A percentile compares a stretch with the other conserved stretches of the same genome.
These are phyloP conservation scores for Dothistroma septosporum DNA, from an alignment of 2,329 filamentous ascomycete genomes.

Conservation along the genomic window DNA sequence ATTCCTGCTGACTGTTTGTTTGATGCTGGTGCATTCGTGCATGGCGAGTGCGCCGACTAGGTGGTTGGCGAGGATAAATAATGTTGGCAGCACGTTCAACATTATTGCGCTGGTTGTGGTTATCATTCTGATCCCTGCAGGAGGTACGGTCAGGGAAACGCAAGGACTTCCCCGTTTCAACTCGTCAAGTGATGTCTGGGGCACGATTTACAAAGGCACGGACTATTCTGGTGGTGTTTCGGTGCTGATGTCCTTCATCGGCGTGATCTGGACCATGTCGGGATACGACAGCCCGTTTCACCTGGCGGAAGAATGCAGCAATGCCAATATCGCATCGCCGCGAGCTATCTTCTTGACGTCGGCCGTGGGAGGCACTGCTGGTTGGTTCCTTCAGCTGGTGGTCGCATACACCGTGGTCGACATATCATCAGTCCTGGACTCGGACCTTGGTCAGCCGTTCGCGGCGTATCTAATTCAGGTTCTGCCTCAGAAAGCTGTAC, in stretches of 20 bases:
- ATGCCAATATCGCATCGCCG: slow-evolving; percentile 65
- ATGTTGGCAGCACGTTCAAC: slow-evolving; percentile 66
- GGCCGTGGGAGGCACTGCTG: slow-evolving; percentile 60
- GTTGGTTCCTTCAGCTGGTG: slow-evolving; percentile 70
- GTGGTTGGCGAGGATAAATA: slow-evolving; percentile 68
- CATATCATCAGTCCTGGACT: slow-evolving; percentile 56
- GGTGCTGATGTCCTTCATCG: slow-evolving; percentile 67
- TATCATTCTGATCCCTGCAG: slow-evolving; percentile 64
- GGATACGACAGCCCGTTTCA: slow-evolving; percentile 8
- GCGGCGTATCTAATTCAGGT: slow-evolving; percentile 66
- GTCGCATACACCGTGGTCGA: slow-evolving; percentile 68
- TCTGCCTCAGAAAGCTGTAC: slow-evolving; percentile 55
- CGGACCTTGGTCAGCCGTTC: slow-evolving; percentile 65
- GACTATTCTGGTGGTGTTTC: slow-evolving; percentile 64
- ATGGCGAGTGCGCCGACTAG: slow-evolving; percentile 68
- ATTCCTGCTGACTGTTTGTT: slow-evolving; percentile 62
- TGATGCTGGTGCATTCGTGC: slow-evolving; percentile 64
- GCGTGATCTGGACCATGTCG: slow-evolving; percentile 64
- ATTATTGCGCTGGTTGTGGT: slow-evolving; percentile 62
- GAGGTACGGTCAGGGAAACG: slow-evolving; percentile 46
- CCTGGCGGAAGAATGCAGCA: slow-evolving; percentile 52
- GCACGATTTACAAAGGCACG: slow-evolving; percentile 61
- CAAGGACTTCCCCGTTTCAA: slow-evolving; percentile 57
- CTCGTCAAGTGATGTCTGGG: slow-evolving; percentile 58
- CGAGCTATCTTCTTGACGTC: slow-evolving; percentile 69